Conservation (phyloP, 176 grass and related monocot genomes). For the Elaeis guineensis region DNA sequence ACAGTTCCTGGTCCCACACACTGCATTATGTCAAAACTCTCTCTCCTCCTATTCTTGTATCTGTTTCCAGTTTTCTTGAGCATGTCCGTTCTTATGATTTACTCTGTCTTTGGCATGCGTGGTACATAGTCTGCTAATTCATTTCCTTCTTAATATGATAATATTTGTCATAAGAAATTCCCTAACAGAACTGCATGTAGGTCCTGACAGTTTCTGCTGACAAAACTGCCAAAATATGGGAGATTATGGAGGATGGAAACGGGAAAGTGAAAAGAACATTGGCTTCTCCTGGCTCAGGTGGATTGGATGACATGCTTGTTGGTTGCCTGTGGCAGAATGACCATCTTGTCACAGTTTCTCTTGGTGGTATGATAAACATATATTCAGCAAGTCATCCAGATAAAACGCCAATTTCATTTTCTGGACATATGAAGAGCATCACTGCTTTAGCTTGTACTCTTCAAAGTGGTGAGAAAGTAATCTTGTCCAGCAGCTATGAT, state of each 20-base stretch:
- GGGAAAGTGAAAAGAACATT: conserved; percentile 74
- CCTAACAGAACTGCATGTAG: conserved; percentile 15
- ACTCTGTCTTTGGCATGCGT: too few relatives aligned
- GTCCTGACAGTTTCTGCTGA: conserved; percentile 96
- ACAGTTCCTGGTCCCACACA: too few relatives aligned
- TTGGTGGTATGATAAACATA: conserved; percentile 82
- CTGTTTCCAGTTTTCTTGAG: too few relatives aligned
- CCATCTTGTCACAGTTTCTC: conserved; percentile 78
- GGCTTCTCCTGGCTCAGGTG: conserved; percentile 58
- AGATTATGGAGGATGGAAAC: conserved; percentile 69
- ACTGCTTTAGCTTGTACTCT: conserved; percentile 53
- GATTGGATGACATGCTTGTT: conserved; percentile 95
- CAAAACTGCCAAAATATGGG: conserved; percentile 98
- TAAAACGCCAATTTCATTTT: conserved; percentile 66
- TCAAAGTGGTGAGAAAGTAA: conserved; percentile 50
- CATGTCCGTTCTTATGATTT: too few relatives aligned
- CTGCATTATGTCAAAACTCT: too few relatives aligned
- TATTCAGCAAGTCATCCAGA: conserved; percentile 59
- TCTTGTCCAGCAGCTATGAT: conserved; percentile 87
- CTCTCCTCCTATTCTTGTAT: too few relatives aligned
- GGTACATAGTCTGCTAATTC: too few relatives aligned
- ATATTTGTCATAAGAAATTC: too few relatives aligned
- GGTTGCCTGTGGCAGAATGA: conserved; percentile 96
- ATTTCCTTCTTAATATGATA: too few relatives aligned
- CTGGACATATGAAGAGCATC: conserved; percentile 82